A percentile compares a stretch with the other conserved stretches of the same genome.
phyloP scores from a whole-genome alignment of 257 asterid genomes.

The Linderniella brevidens region DNA sequence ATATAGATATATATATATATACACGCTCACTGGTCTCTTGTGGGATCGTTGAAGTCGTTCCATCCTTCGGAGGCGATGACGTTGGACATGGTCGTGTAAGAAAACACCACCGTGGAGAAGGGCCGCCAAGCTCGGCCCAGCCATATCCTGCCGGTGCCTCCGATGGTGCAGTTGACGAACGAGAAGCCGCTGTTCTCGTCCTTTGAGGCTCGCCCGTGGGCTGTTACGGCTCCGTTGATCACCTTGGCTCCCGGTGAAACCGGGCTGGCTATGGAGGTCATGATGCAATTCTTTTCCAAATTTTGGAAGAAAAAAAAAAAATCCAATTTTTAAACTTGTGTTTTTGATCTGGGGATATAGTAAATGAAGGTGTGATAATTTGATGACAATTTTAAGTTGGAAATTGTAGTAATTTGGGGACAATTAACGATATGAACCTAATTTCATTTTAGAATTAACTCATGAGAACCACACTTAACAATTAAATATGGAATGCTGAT shows the following conservation, averaged over 20 bases:
- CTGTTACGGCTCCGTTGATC: slow-evolving; percentile 73
- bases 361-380: no score
- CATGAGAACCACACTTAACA: no score
- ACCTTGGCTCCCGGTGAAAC: slow-evolving; percentile 29
- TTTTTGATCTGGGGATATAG: no score
- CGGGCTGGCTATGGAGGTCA: slow-evolving; percentile 71
- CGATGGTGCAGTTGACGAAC: slow-evolving; percentile 54
- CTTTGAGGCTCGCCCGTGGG: slow-evolving; percentile 67
- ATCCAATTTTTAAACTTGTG: not conserved
- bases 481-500: no score
- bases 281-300: slow-evolving; percentile 30
- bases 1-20: not conserved
- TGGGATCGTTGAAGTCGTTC: slow-evolving; percentile 86
- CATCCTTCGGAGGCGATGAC: slow-evolving; percentile 80
- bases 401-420: no score
- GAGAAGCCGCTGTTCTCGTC: slow-evolving; percentile 77
- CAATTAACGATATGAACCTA: no score
- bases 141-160: slow-evolving; percentile 89
- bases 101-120: slow-evolving; percentile 62
- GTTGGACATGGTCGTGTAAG: slow-evolving; percentile 55
- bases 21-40: slow-evolving; percentile 53
- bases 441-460: no score
- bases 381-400: no score
- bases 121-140: slow-evolving; percentile 94
- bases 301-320: not conserved